Base-by-base conservation (phyloP, 1,139 yeast genomes). In the Pneumocystis oryctolagi region DNA sequence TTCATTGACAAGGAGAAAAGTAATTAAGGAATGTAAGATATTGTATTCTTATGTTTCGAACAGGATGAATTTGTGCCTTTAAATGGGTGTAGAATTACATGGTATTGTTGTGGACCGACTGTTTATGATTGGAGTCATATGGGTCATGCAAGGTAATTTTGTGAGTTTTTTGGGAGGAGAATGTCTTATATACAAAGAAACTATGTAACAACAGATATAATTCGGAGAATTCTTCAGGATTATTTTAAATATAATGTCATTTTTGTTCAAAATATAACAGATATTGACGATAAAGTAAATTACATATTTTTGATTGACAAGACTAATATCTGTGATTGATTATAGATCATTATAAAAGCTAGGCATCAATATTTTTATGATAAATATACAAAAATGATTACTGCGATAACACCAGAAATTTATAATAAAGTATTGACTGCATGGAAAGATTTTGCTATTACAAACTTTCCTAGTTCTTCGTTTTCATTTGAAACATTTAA, bases 51-150 rank as follows among this genome's bases (percentile, higher is more conserved):
- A 18, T 4, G 9, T 34, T 8, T 1, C 28, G 12, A 6, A n/a
- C 58, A 66, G 68, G 61, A 65, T 55, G 87, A 79, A 63, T 90
- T 92, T 70, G 73, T 82, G 28, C 92, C 97, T 2, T 74, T 78
- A 64, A 76, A 78, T 61, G 73, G 74, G 3, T 81, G 82, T 66
- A 82, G 81, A 65, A 85, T 92, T 62, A 81, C 90, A 2, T 92
- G 99, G 99, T 92, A 92, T 76, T 87, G 90, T 64, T 92, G 99
- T 79, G 99, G 99, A 5, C 98, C 98, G 14, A 92, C 99, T 0
- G 97, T 92, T n/a, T 92, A 92, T 71, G 96, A 92, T 74, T 84
- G 94, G 59, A 83, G 94, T 62, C 99, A 92, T 72, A 89, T 92
- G 97, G 99, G 99, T n/a, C 99, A 94, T 75, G 98, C 98, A 28